Evolutionary conservation across 495 filamentous ascomycete genomes (phyloP), one percentile per base, ranked within the genome.

Genomic region (Aspergillus mulundensis): DNA sequence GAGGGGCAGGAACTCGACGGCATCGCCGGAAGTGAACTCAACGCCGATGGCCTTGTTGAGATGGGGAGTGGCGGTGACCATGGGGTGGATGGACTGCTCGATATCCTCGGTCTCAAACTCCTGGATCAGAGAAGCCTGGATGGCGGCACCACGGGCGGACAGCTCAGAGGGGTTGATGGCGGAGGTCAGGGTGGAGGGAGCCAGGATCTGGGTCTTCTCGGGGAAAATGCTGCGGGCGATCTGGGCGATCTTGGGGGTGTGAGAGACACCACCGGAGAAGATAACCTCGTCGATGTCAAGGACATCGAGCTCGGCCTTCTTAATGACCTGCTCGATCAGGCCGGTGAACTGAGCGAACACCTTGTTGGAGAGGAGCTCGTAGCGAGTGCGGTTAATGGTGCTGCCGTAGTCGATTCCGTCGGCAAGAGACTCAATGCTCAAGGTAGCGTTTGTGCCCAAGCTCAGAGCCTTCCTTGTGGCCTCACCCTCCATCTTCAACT

Each of bases 131-230:
- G 87, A 91, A 16, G 94, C 94, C 77, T 98, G 94, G 65, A 97
- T 89, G 30, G 94, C 93, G 56, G 95, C 94, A 64, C 94, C 94
- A 54, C 94, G 83, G 48, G 90, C 89, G 57, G 87, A 77, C 43
- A 97, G 82, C 70, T 97, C 92, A 15, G 89, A 92, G 24, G 94
- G 94, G 81, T 97, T 97, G 75, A 98, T 82, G 56, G 94, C 89
- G 23, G 79, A 81, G 15, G 84, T 59, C 45, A 74, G 80, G 36
- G 91, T 94, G 20, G 89, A 83, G 10, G 94, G 93, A 7, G 94
- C 88, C 54, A 94, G 80, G 63, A 98, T 83, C 14, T 74, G 76
- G 55, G 94, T 95, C 34, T 78, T 82, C 57, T 82, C 78, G 39
- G 91, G 86, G 86, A 97, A 97, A 77, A 91, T 82, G 68, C 77